Evolutionary conservation across 139 green algal genomes (phyloP).

Genomic region (Chlorella sp.): DNA sequence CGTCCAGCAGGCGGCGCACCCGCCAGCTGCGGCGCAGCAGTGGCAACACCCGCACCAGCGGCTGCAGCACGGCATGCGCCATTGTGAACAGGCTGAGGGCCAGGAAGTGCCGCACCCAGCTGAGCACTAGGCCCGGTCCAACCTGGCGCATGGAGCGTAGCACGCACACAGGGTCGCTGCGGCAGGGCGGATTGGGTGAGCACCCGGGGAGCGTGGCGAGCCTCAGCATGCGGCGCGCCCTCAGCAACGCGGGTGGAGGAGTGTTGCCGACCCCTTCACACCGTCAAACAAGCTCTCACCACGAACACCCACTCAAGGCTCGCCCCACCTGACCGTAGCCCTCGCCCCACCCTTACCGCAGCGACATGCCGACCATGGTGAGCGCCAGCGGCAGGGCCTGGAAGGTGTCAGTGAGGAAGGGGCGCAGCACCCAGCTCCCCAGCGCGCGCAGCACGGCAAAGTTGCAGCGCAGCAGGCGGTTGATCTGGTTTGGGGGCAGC

Average conservation of each 20-base stretch:
- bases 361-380: conserved; percentile 48
- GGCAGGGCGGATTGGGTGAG: not conserved
- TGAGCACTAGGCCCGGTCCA: conserved; percentile 46
- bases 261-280: too few species aligned
- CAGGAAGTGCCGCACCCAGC: conserved; percentile 60
- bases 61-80: conserved; percentile 31
- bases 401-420: conserved; percentile 52
- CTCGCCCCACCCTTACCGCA: not conserved
- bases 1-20: conserved; percentile 39
- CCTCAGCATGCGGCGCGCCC: too few species aligned
- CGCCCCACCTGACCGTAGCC: not conserved
- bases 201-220: too few species aligned
- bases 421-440: conserved; percentile 45
- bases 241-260: too few species aligned
- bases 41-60: not conserved
- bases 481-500: conserved; percentile 68
- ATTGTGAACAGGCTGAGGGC: conserved; percentile 50
- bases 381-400: conserved; percentile 36
- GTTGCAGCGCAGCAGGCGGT: conserved; percentile 74
- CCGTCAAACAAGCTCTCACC: too few species aligned
- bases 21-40: conserved; percentile 18
- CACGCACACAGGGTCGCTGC: conserved; percentile 31
- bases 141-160: conserved; percentile 38
- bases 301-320: too few species aligned
- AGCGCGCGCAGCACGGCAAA: conserved; percentile 75